Evolutionary conservation across 352 stramenopile species (phyloP).

Genomic region (Pythium chondricola): DNA sequence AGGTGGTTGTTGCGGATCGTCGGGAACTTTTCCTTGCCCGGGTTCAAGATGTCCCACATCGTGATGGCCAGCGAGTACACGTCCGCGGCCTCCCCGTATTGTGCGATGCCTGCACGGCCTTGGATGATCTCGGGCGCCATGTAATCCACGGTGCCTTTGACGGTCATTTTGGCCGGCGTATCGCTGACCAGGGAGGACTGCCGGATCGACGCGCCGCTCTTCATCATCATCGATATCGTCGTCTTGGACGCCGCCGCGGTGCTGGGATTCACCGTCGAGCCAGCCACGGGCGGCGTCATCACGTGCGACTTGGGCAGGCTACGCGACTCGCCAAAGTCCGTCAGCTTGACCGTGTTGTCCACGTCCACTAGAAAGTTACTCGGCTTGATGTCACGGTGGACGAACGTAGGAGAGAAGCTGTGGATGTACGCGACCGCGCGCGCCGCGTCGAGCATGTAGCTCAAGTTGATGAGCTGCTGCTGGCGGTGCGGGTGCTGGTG

Average conservation of each 20-base stretch:
- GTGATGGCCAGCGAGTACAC: conserved; percentile 73
- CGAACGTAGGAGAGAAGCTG: conserved; percentile 36
- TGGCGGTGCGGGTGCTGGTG: conserved; percentile 12
- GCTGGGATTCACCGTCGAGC: no score
- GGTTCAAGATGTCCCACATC: conserved; percentile 72
- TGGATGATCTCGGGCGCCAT: conserved; percentile 83
- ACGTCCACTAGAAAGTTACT: conserved; percentile 52
- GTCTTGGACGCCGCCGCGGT: not conserved
- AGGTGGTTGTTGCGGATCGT: conserved; percentile 34
- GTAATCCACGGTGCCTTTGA: conserved; percentile 70
- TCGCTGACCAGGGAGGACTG: not conserved
- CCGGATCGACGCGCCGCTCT: conserved; percentile 7
- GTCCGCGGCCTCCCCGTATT: conserved; percentile 62
- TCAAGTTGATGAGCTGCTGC: conserved; percentile 26
- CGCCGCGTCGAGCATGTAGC: conserved; percentile 38
- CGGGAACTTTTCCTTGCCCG: conserved; percentile 40
- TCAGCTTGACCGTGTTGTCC: conserved; percentile 36
- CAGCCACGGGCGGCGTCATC: not conserved
- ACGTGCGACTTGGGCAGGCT: conserved; percentile 13
- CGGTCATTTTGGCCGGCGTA: conserved; percentile 30
- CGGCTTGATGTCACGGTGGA: conserved; percentile 51
- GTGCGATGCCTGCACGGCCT: conserved; percentile 34
- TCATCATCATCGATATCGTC: not conserved
- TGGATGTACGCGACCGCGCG: conserved; percentile 39
- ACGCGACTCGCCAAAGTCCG: conserved; percentile 49